Evolutionary conservation across 2,329 filamentous ascomycete species (phyloP).

Genomic region (Dryadomyces quercus-mongolicae): DNA sequence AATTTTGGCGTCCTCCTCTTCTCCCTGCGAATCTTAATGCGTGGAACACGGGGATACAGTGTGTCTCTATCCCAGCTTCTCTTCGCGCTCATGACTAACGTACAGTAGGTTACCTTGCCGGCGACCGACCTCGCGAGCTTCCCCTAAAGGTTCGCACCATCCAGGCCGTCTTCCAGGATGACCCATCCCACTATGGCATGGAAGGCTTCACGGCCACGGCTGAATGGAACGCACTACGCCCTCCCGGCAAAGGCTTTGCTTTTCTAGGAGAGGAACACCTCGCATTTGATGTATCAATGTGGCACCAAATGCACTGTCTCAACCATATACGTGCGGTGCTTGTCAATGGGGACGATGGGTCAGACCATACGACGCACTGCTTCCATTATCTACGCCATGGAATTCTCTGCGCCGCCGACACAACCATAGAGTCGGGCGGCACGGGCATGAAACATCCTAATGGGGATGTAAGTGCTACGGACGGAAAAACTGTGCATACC

Average conservation of each 20-base stretch:
- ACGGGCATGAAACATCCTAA: neutral
- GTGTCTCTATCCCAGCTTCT: neutral
- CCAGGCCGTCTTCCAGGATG: neutral
- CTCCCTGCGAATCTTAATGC: neutral
- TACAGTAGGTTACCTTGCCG: neutral
- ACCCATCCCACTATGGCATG: neutral
- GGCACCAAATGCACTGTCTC: slow-evolving; percentile 1
- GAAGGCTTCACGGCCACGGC: neutral
- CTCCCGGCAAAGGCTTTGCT: neutral
- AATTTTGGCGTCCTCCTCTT: neutral
- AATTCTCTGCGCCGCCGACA: slow-evolving; percentile 1
- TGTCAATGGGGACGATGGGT: neutral
- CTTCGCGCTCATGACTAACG: neutral
- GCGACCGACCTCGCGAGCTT: neutral
- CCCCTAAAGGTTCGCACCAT: neutral
- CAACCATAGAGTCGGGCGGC: neutral
- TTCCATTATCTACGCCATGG: slow-evolving; percentile 1
- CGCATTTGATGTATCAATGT: neutral
- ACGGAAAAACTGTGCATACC: neutral
- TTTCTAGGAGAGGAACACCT: slow-evolving; percentile 1
- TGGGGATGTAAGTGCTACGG: neutral
- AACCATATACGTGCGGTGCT: slow-evolving; percentile 1
- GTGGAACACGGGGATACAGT: neutral
- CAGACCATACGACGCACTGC: slow-evolving; percentile 3
- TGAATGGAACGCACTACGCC: neutral